Base-by-base conservation (phyloP, 2,329 filamentous ascomycete species). In the Colletotrichum incanum region DNA sequence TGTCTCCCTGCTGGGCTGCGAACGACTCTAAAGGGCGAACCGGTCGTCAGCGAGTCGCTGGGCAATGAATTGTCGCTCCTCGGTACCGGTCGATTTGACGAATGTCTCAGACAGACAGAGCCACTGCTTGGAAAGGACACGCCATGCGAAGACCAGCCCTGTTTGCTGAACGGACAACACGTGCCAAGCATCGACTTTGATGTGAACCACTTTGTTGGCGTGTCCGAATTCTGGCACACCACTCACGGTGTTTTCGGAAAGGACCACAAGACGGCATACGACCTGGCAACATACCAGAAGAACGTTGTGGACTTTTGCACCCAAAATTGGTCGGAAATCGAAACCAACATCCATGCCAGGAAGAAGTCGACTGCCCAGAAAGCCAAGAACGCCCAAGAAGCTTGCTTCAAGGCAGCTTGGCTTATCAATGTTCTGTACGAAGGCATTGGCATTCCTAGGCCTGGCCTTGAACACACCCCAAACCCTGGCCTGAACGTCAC, bases 361-460 rank as follows among this genome's bases (percentile, higher is more conserved):
- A 93, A 93, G 79, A 96, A 94, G 73, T 90, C 90, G 70, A 92
- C 90, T 85, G 93, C 93, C 18, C 91, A 93, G 74, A 95, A 95
- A 75, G 88, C 94, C 1, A 90, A 93, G 77, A 93, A 92, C 61
- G 95, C 95, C 6, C 90, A 93, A 75, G 92, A 97, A 79, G 93
- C 97, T 1, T 99, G 96, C 81, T 99, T 99, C 87, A 99, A 99
- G 81, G 95, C 96, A 0, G 96, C 94, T 6, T 99, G 97, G 96
- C 86, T 99, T 55, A 98, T 99, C 79, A 99, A 97, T 77, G 92
- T 99, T 78, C 87, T 99, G 5, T 96, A 99, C 78, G 94, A 98
- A 74, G 96, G 96, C 2, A 98, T 99, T 75, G 97, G 96, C 0
- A 91, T 99, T 63, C 97, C 97, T 6, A 90, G 95, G 62, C 87